Base-by-base conservation (phyloP, 371 early-diverging fungal species). In the Mucor indicus region DNA sequence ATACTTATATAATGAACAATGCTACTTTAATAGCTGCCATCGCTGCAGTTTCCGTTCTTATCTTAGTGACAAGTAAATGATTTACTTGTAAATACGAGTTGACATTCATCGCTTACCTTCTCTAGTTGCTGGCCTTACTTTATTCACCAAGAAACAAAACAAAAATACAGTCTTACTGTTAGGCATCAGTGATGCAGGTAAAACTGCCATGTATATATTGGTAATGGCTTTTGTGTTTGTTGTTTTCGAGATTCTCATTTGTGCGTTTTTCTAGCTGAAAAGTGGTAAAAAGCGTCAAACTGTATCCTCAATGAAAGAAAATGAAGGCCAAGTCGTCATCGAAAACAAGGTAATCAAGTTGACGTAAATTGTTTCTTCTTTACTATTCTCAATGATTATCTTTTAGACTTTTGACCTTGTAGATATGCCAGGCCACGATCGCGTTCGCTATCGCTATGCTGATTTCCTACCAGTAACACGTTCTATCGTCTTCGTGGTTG, bases 401-500 rank as follows among this genome's bases (percentile, higher is more conserved):
- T 10, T 9, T 43, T 22, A 76, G 52, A 62, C 75, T 8, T 55
- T 75, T 24, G 81, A 81, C 30, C 51, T 91, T n/a, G 84, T 94
- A 3, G 95, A 94, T 66, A 62, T 94, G 15, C 95, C 95, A 9
- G 95, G 95, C 9, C 93, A 93, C 59, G 87, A 87, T 53, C 90
- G 87, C 49, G 79, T 90, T 11, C 81, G 89, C 3, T 87, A 81
- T 60, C 80, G 85, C 52, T 84, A 80, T 41, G 51, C 74, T 35
- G 86, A 90, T 42, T 84, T 77, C 52, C 64, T 88, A 54, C 80
- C 85, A 2, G 75, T 81, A 4, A 79, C 91, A 13, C 81, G 81
- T 11, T 84, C 79, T 3, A 67, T 93, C 35, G 67, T 93, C 15
- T 92, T 91, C 73, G 78, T 93, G 5, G 65, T 95, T 1, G 93